Evolutionary conservation across 2,329 filamentous ascomycete genomes (phyloP).

Genomic region (Aspergillus arachidicola): DNA sequence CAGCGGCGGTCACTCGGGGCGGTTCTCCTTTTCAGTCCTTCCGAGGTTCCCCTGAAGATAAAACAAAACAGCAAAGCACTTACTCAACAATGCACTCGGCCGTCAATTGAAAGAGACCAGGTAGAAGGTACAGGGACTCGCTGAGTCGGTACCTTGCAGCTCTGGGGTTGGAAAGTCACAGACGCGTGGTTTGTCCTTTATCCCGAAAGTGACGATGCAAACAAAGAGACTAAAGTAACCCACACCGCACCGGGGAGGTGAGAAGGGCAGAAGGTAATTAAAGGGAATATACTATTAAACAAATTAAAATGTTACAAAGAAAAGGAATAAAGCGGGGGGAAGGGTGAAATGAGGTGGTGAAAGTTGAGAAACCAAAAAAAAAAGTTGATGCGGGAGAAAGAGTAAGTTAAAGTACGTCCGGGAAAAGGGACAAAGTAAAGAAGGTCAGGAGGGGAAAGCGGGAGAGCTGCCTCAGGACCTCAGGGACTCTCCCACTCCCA

Average conservation of each 20-base stretch:
- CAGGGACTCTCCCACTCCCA: not conserved
- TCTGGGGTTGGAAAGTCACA: not conserved
- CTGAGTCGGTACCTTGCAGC: not conserved
- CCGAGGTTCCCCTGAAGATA: slow-evolving; percentile 4
- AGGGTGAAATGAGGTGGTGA: not conserved
- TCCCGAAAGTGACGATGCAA: slow-evolving; percentile 1
- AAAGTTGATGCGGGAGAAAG: slow-evolving; percentile 12
- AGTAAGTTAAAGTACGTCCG: slow-evolving; percentile 14
- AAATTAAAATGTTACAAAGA: slow-evolving; percentile 16
- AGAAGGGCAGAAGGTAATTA: slow-evolving; percentile 15
- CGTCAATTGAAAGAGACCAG: not conserved
- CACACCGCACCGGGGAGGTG: not conserved
- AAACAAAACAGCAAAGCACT: not conserved
- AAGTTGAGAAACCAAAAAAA: not conserved
- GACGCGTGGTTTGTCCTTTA: slow-evolving; percentile 6
- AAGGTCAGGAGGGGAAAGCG: slow-evolving; percentile 3
- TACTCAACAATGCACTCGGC: not conserved
- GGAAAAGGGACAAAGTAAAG: slow-evolving; percentile 5
- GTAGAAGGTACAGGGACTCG: not conserved
- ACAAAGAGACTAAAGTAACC: not conserved
- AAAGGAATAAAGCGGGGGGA: slow-evolving; percentile 9
- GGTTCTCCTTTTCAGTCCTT: slow-evolving; percentile 2
- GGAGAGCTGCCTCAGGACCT: not conserved
- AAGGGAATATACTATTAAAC: slow-evolving; percentile 17
- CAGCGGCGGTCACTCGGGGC: slow-evolving; percentile 5